A percentile compares a stretch with the other conserved stretches of the same genome.
Evolutionary conservation across 805 yeast genomes (phyloP).

Genomic region (Ogataea dorogensis): DNA sequence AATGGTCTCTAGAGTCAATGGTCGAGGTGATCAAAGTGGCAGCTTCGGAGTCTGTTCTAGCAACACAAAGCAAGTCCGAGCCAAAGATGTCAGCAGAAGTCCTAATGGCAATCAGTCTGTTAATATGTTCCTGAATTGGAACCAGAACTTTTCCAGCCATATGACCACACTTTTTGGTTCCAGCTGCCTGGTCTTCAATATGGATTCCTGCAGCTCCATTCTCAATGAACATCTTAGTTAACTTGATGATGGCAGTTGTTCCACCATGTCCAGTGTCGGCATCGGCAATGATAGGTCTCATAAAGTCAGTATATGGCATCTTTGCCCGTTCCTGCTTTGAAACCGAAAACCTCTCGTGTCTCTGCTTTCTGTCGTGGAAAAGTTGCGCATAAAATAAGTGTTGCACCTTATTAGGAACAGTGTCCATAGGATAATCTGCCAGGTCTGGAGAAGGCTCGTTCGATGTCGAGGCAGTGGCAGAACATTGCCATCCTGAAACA

Average conservation of each 20-base stretch:
- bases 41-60: slow-evolving; percentile 97
- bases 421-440: slow-evolving; percentile 98
- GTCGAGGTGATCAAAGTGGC: slow-evolving; percentile 93
- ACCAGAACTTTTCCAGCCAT: slow-evolving; percentile 98
- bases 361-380: slow-evolving; percentile 96
- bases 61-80: slow-evolving; percentile 80
- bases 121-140: slow-evolving; percentile 96
- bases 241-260: slow-evolving; percentile 90
- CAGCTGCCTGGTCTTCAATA: slow-evolving; percentile 98
- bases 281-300: slow-evolving; percentile 94
- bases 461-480: slow-evolving; percentile 95
- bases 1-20: slow-evolving; percentile 92
- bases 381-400: slow-evolving; percentile 95
- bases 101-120: slow-evolving; percentile 89
- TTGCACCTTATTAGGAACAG: slow-evolving; percentile 97
- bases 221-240: slow-evolving; percentile 94
- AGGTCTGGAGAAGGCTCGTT: slow-evolving; percentile 98
- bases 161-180: slow-evolving; percentile 98
- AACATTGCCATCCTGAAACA: slow-evolving; percentile 98
- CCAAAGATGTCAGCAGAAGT: slow-evolving; percentile 94
- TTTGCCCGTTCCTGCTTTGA: slow-evolving; percentile 66
- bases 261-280: slow-evolving; percentile 99
- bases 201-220: slow-evolving; percentile 99
- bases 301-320: slow-evolving; percentile 75
- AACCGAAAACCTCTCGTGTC: slow-evolving; percentile 70